phyloP scores from a whole-genome alignment of 768 basidiomycete species.

The Amanita polypyramis region DNA sequence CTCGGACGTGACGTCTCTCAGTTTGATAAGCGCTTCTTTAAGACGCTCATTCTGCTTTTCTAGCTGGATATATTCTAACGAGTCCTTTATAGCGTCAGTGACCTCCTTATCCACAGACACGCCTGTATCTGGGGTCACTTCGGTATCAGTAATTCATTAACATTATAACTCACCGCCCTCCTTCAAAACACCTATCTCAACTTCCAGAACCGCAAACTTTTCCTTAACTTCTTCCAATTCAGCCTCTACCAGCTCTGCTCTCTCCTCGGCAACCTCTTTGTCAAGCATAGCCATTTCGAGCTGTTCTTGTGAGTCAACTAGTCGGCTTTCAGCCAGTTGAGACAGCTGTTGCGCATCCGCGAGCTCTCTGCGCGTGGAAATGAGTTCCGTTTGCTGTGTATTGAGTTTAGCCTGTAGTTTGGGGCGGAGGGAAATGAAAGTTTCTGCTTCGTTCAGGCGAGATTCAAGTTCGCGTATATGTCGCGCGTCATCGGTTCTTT shows the following conservation, averaged over 20 bases:
- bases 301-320: constrained; percentile 78
- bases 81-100: constrained; percentile 35
- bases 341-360: constrained; percentile 71
- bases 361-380: constrained; percentile 62
- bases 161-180: constrained; percentile 30
- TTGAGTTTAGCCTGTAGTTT: constrained; percentile 87
- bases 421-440: constrained; percentile 74
- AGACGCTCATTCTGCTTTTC: constrained; percentile 95
- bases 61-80: constrained; percentile 70
- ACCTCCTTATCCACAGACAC: constrained; percentile 12
- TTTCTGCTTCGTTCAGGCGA: constrained; percentile 75
- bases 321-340: constrained; percentile 54
- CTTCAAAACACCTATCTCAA: constrained; percentile 74
- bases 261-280: constrained; percentile 94
- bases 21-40: constrained; percentile 87
- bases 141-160: constrained; percentile 4
- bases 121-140: constrained; percentile 11
- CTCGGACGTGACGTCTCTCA: constrained; percentile 84
- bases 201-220: constrained; percentile 64
- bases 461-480: constrained; percentile 78
- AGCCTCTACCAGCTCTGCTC: constrained; percentile 66
- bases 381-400: constrained; percentile 70
- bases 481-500: constrained; percentile 79
- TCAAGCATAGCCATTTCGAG: constrained; percentile 93
- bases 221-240: constrained; percentile 78